Conservation (phyloP, 306 rosid species). For the Psophocarpus tetragonolobus region DNA sequence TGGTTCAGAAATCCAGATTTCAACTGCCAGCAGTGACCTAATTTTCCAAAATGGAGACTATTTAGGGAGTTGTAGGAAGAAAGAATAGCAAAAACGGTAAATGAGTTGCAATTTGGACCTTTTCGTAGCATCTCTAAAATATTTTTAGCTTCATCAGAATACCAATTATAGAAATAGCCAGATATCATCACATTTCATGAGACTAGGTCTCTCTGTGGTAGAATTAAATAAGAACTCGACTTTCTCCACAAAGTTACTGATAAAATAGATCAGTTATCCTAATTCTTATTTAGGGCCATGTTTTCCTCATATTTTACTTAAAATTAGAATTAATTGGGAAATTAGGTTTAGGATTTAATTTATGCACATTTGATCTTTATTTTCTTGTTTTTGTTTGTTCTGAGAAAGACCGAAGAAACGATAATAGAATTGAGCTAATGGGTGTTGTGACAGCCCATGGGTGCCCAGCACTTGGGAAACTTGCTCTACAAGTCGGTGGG, state of each 20-base stretch:
- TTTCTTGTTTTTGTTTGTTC: no score
- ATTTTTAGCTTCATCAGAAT: constrained; percentile 44
- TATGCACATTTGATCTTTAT: no score
- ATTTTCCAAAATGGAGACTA: constrained; percentile 50
- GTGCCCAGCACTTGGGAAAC: no score
- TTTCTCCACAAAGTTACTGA: constrained; percentile 42
- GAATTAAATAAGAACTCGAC: constrained; percentile 47
- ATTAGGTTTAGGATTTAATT: no score
- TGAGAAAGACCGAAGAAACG: no score
- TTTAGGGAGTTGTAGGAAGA: constrained; percentile 49
- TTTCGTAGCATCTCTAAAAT: constrained; percentile 44
- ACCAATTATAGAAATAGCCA: constrained; percentile 57
- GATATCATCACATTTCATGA: constrained; percentile 68
- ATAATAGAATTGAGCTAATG: no score
- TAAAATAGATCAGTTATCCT: no score
- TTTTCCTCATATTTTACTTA: no score
- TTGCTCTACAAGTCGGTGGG: no score
- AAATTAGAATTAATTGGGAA: no score
- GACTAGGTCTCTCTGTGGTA: constrained; percentile 45
- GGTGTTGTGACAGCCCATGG: no score
- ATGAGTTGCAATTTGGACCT: constrained; percentile 36
- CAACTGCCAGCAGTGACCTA: constrained; percentile 62
- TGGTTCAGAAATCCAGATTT: constrained; percentile 54
- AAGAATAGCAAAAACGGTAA: constrained; percentile 51
- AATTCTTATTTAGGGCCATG: no score